phyloP scores from a whole-genome alignment of 1,284 basidiomycete species.

The Thecaphora frezii region DNA sequence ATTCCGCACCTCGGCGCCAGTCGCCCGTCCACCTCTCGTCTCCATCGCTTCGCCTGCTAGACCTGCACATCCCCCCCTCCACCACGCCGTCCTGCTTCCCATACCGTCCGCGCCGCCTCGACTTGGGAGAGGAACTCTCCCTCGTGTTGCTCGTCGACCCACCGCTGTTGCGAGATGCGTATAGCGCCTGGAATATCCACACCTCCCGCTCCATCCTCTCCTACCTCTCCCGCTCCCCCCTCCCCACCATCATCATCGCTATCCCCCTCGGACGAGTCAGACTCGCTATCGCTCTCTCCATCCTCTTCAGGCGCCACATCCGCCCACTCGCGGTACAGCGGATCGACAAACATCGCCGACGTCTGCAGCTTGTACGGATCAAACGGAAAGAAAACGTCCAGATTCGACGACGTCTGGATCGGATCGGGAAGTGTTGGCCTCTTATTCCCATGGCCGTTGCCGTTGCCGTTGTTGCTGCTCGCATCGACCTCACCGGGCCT shows the following conservation, averaged over 20 bases:
- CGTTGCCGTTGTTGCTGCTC: constrained; percentile 2
- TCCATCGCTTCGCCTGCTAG: too few species aligned
- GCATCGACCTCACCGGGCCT: constrained; percentile 5
- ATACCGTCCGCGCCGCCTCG: too few species aligned
- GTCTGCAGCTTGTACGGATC: constrained; percentile 88
- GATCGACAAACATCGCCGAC: constrained; percentile 62
- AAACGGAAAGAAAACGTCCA: constrained; percentile 97
- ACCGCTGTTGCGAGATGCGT: constrained; percentile 1
- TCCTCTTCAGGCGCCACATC: constrained; percentile 61
- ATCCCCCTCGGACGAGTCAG: constrained; percentile 40
- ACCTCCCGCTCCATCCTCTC: not conserved
- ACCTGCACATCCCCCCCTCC: too few species aligned
- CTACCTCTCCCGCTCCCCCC: constrained; percentile 1
- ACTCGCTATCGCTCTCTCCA: constrained; percentile 28
- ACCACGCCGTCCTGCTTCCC: too few species aligned
- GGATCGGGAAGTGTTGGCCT: constrained; percentile 2
- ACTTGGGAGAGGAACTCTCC: constrained; percentile 45
- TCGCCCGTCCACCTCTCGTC: too few species aligned
- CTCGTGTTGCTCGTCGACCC: constrained; percentile 10
- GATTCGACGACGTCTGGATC: constrained; percentile 59
- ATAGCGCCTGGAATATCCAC: constrained; percentile 17
- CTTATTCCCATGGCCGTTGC: not conserved
- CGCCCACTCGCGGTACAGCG: constrained; percentile 64
- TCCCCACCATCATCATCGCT: constrained; percentile 20
- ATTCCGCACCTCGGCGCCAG: too few species aligned